phyloP scores from a whole-genome alignment of 2,329 filamentous ascomycete genomes.

The Fusarium heterosporum region DNA sequence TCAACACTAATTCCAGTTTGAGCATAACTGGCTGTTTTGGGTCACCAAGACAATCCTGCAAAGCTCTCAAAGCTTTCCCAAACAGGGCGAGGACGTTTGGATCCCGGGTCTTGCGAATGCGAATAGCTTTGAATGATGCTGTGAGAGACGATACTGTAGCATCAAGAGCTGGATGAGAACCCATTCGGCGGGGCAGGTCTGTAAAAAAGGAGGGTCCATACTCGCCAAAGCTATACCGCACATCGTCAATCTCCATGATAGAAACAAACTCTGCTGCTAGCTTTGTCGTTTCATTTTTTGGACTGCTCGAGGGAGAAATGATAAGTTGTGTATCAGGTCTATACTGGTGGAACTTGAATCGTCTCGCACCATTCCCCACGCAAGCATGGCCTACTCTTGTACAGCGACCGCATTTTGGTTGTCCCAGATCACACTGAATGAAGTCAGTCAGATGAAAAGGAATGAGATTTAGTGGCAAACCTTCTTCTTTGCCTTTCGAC shows the following conservation, averaged over 20 bases:
- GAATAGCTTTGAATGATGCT: constrained; percentile 9
- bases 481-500: constrained; percentile 29
- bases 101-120: background rate
- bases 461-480: background rate
- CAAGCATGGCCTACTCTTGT: background rate
- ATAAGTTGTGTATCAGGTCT: constrained; percentile 1
- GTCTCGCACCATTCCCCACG: background rate
- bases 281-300: background rate
- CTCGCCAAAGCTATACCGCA: constrained; percentile 9
- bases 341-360: constrained; percentile 28
- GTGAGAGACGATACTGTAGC: constrained; percentile 11
- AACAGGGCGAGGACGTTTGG: background rate
- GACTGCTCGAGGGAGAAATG: background rate
- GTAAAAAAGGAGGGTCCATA: constrained; percentile 17
- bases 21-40: background rate
- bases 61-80: constrained; percentile 11
- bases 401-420: constrained; percentile 26
- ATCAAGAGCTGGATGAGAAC: constrained; percentile 13
- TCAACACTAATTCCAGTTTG: constrained; percentile 22
- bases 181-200: constrained; percentile 16
- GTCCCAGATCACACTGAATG: constrained; percentile 18
- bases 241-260: constrained; percentile 21
- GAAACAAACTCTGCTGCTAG: constrained; percentile 1
- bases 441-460: accelerated
- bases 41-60: constrained; percentile 16